A percentile compares a stretch with the other conserved stretches of the same genome.
phyloP scores from a whole-genome alignment of 2,329 filamentous ascomycete species.

The Fusarium fracticaudum region DNA sequence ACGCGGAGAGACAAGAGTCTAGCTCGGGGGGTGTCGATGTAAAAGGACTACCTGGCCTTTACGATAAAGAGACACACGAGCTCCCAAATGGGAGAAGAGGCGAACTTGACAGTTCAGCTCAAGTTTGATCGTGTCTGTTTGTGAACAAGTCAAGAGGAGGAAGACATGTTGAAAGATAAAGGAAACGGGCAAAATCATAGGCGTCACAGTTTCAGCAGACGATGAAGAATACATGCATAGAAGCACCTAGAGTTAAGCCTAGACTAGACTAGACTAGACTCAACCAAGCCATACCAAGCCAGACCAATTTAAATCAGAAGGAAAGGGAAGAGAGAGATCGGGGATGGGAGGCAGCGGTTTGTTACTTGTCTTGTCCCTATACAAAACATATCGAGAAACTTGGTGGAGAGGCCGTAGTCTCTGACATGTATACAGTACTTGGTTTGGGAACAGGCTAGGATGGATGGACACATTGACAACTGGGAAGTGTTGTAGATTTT shows the following conservation, averaged over 20 bases:
- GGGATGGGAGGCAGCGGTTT: neutral
- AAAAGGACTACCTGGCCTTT: neutral
- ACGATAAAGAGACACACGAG: slow-evolving; percentile 6
- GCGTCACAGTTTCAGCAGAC: slow-evolving; percentile 25
- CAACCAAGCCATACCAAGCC: neutral
- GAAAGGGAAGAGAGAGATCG: neutral
- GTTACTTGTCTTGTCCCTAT: neutral
- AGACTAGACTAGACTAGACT: neutral
- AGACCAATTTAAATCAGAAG: neutral
- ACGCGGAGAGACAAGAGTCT: neutral
- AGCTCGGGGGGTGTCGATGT: neutral
- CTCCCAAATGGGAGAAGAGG: slow-evolving; percentile 12
- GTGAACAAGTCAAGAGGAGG: neutral
- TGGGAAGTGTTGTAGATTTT: slow-evolving; percentile 14
- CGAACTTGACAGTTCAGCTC: neutral
- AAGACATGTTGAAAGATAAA: neutral
- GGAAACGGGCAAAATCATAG: slow-evolving; percentile 13
- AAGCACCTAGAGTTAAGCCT: neutral
- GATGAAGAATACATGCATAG: neutral
- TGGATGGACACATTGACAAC: neutral
- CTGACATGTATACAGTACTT: slow-evolving; percentile 26
- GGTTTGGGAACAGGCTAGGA: neutral
- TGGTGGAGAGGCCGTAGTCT: neutral
- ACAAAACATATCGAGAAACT: neutral
- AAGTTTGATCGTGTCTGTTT: neutral